Evolutionary conservation across 805 yeast genomes (phyloP).

Genomic region (Metschnikowia arizonensis): DNA sequence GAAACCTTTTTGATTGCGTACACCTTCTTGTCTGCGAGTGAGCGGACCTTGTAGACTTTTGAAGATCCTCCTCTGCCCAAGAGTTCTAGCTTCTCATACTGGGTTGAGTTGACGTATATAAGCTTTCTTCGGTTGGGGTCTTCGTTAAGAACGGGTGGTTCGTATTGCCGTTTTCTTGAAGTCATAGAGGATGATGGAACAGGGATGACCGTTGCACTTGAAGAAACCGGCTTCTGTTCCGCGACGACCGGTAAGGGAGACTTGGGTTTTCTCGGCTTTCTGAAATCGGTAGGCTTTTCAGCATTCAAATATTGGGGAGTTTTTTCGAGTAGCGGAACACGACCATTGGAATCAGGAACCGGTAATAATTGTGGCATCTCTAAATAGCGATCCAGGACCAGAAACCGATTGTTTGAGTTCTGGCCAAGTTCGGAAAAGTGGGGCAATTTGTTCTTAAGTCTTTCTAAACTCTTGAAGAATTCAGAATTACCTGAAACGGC

Average conservation of each 20-base stretch:
- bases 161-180: not conserved
- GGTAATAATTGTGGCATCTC: not conserved
- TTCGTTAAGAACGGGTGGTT: conserved; percentile 6
- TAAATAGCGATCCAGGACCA: not conserved
- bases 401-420: not conserved
- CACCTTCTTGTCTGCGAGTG: conserved; percentile 45
- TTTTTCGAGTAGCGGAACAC: conserved; percentile 11
- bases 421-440: not conserved
- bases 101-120: conserved; percentile 48
- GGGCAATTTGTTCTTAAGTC: conserved; percentile 11
- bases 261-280: conserved; percentile 31
- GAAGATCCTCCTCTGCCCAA: conserved; percentile 92
- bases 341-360: not conserved
- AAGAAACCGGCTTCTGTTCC: conserved; percentile 5
- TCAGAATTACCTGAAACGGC: conserved; percentile 13
- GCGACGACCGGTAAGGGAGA: not conserved
- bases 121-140: conserved; percentile 25
- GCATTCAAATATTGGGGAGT: conserved; percentile 14
- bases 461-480: conserved; percentile 18
- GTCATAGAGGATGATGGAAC: not conserved
- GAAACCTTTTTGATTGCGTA: conserved; percentile 81
- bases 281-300: conserved; percentile 21
- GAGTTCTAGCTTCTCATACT: conserved; percentile 70
- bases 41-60: conserved; percentile 76
- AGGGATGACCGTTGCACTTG: conserved; percentile 2